Evolutionary conservation across 1,284 basidiomycete species (phyloP).

Genomic region (Sphagnurus paluster): DNA sequence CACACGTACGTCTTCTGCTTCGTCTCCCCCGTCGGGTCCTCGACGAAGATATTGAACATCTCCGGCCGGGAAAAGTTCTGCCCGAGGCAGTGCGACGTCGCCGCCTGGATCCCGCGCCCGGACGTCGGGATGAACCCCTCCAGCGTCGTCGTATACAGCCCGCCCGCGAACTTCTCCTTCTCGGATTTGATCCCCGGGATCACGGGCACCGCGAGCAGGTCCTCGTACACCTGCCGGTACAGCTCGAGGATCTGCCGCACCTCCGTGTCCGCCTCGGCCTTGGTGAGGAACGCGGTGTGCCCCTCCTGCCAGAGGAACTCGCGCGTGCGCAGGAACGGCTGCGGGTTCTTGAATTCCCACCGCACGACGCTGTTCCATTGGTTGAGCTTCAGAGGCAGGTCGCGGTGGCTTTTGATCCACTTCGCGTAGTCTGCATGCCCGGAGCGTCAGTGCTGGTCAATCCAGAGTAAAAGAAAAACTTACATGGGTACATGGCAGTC

Average conservation of each 20-base stretch:
- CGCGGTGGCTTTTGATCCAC: constrained; percentile 98
- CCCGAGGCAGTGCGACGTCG: constrained; percentile 96
- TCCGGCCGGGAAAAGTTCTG: constrained; percentile 96
- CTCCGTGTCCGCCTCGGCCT: constrained; percentile 88
- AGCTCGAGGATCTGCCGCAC: constrained; percentile 94
- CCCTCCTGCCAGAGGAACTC: constrained; percentile 99
- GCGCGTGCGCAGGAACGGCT: constrained; percentile 98
- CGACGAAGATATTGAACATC: constrained; percentile 99
- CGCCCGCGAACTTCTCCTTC: constrained; percentile 99
- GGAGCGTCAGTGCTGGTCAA: constrained; percentile 4
- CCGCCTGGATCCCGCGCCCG: constrained; percentile 96
- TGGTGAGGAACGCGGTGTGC: constrained; percentile 93
- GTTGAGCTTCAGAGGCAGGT: constrained; percentile 96
- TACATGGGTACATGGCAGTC: constrained; percentile 97
- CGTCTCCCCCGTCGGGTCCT: constrained; percentile 81
- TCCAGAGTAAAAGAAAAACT: constrained; percentile 26
- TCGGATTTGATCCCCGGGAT: constrained; percentile 97
- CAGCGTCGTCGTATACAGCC: constrained; percentile 96
- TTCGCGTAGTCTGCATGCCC: constrained; percentile 79
- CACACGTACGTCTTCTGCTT: constrained; percentile 84
- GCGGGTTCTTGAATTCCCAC: constrained; percentile 99
- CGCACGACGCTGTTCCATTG: constrained; percentile 99
- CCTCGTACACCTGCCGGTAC: constrained; percentile 96
- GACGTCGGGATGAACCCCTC: constrained; percentile 98
- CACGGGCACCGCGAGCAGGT: constrained; percentile 96